Percentiles rank a stretch among this genome's conserved stretches.
phyloP scores from a whole-genome alignment of 116 monocot species.

The Phalaenopsis hybrid region DNA sequence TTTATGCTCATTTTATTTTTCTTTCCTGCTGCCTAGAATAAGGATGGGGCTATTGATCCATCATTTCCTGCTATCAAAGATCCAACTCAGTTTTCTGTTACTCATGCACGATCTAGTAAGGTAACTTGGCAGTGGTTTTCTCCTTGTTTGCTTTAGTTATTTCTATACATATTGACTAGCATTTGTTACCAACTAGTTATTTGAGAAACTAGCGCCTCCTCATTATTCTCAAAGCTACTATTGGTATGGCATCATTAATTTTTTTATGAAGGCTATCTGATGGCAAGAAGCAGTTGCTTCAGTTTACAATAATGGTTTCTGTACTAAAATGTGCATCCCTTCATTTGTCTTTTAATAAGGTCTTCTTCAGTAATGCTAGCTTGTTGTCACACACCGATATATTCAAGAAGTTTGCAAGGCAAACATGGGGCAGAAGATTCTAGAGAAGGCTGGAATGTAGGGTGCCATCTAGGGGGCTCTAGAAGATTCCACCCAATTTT shows the following conservation, averaged over 20 bases:
- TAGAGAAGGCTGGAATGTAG: too few species aligned
- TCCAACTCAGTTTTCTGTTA: slow-evolving; percentile 64
- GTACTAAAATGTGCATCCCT: too few species aligned
- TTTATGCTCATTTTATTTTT: neutral
- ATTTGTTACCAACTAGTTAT: neutral
- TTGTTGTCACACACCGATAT: too few species aligned
- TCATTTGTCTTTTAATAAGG: too few species aligned
- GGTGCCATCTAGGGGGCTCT: too few species aligned
- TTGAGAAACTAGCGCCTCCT: neutral
- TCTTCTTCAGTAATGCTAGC: too few species aligned
- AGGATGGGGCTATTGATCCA: slow-evolving; percentile 78
- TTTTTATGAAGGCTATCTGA: neutral
- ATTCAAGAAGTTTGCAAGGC: too few species aligned
- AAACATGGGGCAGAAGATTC: too few species aligned
- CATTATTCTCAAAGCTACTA: neutral
- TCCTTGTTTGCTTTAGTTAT: neutral
- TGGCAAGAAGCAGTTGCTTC: neutral
- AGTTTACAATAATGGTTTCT: too few species aligned
- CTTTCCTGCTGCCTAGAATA: slow-evolving; percentile 39
- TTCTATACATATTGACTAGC: neutral
- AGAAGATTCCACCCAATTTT: too few species aligned
- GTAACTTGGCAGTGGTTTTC: slow-evolving; percentile 26
- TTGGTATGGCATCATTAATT: neutral
- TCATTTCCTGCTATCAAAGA: slow-evolving; percentile 81
- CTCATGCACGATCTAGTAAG: slow-evolving; percentile 88